phyloP scores from a whole-genome alignment of 2,329 filamentous ascomycete genomes.

The Neofusicoccum parvum region DNA sequence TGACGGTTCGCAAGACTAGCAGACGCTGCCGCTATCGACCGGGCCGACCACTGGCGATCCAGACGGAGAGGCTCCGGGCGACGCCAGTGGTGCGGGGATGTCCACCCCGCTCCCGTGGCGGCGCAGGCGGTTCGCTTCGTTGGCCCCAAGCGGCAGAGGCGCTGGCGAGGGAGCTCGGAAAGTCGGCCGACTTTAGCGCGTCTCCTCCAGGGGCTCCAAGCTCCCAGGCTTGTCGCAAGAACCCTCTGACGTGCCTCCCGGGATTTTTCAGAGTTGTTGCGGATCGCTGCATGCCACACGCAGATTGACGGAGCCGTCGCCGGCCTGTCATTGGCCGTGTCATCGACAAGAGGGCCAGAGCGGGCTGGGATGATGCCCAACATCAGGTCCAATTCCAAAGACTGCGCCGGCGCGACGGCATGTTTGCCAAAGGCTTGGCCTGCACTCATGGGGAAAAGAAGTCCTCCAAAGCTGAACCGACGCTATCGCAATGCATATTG shows the following conservation, averaged over 20 bases:
- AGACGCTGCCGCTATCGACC: background rate
- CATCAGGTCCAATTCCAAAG: background rate
- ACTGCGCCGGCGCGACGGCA: background rate
- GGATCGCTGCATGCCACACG: background rate
- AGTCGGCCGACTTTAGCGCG: background rate
- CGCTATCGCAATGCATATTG: slow-evolving; percentile 6
- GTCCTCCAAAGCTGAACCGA: background rate
- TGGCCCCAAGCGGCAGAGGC: slow-evolving; percentile 4
- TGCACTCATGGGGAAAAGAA: background rate
- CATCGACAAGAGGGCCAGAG: background rate
- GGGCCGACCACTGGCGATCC: background rate
- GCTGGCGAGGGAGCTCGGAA: background rate
- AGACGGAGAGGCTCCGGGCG: background rate
- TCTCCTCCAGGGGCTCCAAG: background rate
- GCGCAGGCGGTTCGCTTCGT: background rate
- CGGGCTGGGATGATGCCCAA: background rate
- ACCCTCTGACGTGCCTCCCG: background rate
- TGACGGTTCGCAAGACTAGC: background rate
- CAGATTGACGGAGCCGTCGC: background rate
- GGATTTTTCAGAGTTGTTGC: background rate
- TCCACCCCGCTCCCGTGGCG: background rate
- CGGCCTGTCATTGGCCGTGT: background rate
- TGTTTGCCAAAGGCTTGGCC: background rate
- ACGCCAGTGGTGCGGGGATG: background rate
- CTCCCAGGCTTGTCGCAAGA: background rate